phyloP scores from a whole-genome alignment of 208 protist genomes.

The Crithidia expoeki region DNA sequence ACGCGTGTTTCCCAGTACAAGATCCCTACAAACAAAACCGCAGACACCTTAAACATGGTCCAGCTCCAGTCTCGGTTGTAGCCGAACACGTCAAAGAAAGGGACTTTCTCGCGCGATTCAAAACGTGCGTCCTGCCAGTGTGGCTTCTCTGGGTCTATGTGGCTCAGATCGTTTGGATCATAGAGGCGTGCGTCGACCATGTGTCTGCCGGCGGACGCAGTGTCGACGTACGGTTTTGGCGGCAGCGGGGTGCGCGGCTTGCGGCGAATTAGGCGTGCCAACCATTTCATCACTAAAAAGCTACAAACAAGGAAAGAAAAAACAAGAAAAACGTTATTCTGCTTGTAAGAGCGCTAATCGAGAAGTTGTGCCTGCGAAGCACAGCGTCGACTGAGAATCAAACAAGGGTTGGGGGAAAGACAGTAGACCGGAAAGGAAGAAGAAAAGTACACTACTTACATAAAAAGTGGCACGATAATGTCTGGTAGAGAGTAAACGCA shows the following conservation, averaged over 20 bases:
- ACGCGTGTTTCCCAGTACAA: constrained; percentile 79
- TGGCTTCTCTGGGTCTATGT: constrained; percentile 87
- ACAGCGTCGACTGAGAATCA: too few relatives aligned
- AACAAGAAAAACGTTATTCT: background rate
- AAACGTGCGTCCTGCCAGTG: constrained; percentile 89
- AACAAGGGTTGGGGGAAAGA: too few relatives aligned
- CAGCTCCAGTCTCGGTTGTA: constrained; percentile 92
- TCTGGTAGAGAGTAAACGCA: too few relatives aligned
- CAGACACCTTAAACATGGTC: constrained; percentile 78
- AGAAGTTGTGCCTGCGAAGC: too few relatives aligned
- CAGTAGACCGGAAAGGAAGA: background rate
- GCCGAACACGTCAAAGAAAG: constrained; percentile 89
- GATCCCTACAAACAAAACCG: constrained; percentile 52
- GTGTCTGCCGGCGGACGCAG: constrained; percentile 52
- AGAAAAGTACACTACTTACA: too few relatives aligned
- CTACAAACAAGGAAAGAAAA: background rate
- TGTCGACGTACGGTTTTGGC: constrained; percentile 90
- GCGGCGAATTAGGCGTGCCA: constrained; percentile 47
- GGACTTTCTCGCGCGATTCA: constrained; percentile 73
- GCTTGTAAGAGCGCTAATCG: too few relatives aligned
- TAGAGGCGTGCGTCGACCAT: constrained; percentile 79
- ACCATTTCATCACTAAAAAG: constrained; percentile 66
- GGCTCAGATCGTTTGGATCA: constrained; percentile 61
- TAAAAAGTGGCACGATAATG: too few relatives aligned
- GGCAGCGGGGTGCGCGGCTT: constrained; percentile 68